phyloP scores from a whole-genome alignment of 768 basidiomycete genomes.

The Lentinula boryana region DNA sequence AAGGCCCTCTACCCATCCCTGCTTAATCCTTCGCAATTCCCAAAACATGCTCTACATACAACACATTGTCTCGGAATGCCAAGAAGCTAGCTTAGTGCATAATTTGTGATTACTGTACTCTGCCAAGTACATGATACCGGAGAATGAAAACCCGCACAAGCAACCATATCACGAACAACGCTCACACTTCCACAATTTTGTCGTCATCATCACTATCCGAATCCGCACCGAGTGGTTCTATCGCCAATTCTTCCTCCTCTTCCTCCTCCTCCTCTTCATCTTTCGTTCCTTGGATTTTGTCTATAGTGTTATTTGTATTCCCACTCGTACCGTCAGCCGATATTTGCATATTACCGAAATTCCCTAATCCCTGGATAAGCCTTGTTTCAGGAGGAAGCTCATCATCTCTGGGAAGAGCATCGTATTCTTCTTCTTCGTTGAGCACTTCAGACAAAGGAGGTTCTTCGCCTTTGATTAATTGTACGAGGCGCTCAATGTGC shows the following conservation, averaged over 20 bases:
- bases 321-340: background rate
- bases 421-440: constrained; percentile 27
- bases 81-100: too few relatives aligned
- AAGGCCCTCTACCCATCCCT: too few relatives aligned
- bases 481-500: constrained; percentile 84
- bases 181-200: constrained; percentile 54
- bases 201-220: constrained; percentile 47
- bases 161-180: too few relatives aligned
- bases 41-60: too few relatives aligned
- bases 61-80: too few relatives aligned
- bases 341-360: background rate
- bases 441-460: constrained; percentile 35
- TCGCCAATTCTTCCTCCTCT: background rate
- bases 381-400: background rate
- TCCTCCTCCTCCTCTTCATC: constrained; percentile 1
- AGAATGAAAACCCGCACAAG: too few relatives aligned
- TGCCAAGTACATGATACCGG: too few relatives aligned
- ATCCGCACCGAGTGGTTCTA: constrained; percentile 12
- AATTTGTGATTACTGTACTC: too few relatives aligned
- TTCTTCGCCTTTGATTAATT: constrained; percentile 77
- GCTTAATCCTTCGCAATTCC: too few relatives aligned
- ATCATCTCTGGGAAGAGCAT: constrained; percentile 13
- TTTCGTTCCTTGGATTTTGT: background rate
- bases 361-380: background rate
- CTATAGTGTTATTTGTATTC: background rate